A percentile compares a stretch with the other conserved stretches of the same genome.
Conservation (phyloP, 495 filamentous ascomycete species). For the Aspergillus leporis region DNA sequence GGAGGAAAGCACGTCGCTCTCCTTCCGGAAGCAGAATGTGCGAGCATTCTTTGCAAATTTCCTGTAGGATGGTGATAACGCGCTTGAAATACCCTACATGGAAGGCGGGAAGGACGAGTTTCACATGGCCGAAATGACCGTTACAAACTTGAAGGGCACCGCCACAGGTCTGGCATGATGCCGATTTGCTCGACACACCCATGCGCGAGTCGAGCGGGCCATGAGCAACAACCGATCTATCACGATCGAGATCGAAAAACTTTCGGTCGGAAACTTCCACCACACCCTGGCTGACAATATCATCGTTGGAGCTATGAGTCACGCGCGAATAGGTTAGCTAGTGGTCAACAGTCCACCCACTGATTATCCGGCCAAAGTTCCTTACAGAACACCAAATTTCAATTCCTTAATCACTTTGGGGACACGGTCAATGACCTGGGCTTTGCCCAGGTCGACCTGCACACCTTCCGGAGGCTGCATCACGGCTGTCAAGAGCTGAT, state of each 20-base stretch:
- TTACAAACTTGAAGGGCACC: slow-evolving; percentile 76
- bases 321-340: slow-evolving; percentile 1
- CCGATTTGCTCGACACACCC: slow-evolving; percentile 81
- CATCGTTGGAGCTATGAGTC: slow-evolving; percentile 70
- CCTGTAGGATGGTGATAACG: slow-evolving; percentile 82
- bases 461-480: slow-evolving; percentile 53
- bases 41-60: slow-evolving; percentile 80
- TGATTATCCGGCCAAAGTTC: background rate
- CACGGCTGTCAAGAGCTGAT: slow-evolving; percentile 38
- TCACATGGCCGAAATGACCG: slow-evolving; percentile 92
- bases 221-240: slow-evolving; percentile 68
- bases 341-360: slow-evolving; percentile 23
- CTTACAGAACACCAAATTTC: slow-evolving; percentile 89
- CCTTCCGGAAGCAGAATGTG: slow-evolving; percentile 75
- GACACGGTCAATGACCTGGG: slow-evolving; percentile 82
- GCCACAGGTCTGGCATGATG: slow-evolving; percentile 78
- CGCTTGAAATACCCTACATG: slow-evolving; percentile 95
- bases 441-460: slow-evolving; percentile 65
- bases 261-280: slow-evolving; percentile 88
- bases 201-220: slow-evolving; percentile 84
- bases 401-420: slow-evolving; percentile 91
- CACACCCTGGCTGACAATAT: slow-evolving; percentile 91
- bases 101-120: slow-evolving; percentile 85
- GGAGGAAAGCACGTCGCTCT: slow-evolving; percentile 70
- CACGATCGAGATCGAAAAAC: slow-evolving; percentile 81